Conservation (phyloP, 805 yeast species). For the Saccharomycopsis javanensis region DNA sequence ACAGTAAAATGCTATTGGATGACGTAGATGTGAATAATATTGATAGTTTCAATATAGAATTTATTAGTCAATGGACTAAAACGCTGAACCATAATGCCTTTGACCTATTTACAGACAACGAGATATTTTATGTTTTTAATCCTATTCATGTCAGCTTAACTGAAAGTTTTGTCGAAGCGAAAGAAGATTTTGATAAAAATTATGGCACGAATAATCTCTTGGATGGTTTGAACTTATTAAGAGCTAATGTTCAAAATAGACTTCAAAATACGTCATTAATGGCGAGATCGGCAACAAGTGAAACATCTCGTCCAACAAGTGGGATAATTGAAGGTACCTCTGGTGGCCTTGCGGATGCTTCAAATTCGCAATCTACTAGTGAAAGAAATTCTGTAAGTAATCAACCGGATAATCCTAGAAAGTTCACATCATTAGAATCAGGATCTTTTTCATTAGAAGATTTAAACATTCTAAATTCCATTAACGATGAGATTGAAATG, state of each 20-base stretch:
- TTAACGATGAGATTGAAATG: conserved; percentile 19
- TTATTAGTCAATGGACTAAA: conserved; percentile 42
- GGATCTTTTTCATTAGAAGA: conserved; percentile 19
- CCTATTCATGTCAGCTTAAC: conserved; percentile 31
- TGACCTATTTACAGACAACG: conserved; percentile 52
- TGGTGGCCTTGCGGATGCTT: background rate
- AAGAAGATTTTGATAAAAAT: conserved; percentile 12
- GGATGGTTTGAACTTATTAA: conserved; percentile 15
- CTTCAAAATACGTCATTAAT: conserved; percentile 5
- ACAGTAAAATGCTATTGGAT: conserved; percentile 14
- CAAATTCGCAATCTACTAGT: conserved; percentile 3
- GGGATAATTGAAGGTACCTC: background rate
- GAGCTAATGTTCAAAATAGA: conserved; percentile 16
- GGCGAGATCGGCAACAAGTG: background rate
- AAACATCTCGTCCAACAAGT: background rate
- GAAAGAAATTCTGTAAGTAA: conserved; percentile 4
- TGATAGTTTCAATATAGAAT: conserved; percentile 34
- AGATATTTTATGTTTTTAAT: conserved; percentile 52
- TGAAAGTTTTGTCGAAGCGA: conserved; percentile 7
- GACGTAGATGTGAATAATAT: conserved; percentile 29
- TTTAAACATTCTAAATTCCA: conserved; percentile 13
- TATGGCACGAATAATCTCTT: conserved; percentile 9
- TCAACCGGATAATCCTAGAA: background rate
- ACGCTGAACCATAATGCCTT: conserved; percentile 50
- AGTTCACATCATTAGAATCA: conserved; percentile 11